These are phyloP conservation scores for Iberis amara DNA, from an alignment of 441 rosid genomes.

Conservation along the genomic window DNA sequence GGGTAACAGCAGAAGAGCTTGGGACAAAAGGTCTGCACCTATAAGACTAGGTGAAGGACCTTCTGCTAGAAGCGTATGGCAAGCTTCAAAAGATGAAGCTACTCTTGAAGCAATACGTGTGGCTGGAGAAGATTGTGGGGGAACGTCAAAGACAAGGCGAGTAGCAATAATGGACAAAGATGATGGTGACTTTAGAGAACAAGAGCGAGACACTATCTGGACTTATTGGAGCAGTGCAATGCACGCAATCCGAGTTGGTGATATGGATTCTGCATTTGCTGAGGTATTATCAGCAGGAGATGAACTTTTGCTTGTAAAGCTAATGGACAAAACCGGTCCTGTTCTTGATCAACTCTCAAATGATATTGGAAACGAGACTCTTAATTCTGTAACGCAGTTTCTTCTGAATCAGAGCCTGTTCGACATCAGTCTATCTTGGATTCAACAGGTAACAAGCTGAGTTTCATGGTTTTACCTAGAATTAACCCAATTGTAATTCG, in stretches of 20 bases:
- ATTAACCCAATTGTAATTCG: not conserved
- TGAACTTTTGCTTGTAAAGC: slow-evolving; percentile 80
- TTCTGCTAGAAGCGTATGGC: slow-evolving; percentile 97
- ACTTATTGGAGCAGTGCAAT: slow-evolving; percentile 79
- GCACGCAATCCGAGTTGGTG: slow-evolving; percentile 90
- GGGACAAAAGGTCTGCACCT: slow-evolving; percentile 77
- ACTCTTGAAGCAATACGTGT: slow-evolving; percentile 95
- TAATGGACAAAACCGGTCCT: slow-evolving; percentile 90
- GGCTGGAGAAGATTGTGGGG: slow-evolving; percentile 72
- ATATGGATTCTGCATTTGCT: slow-evolving; percentile 75
- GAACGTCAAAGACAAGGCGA: slow-evolving; percentile 39
- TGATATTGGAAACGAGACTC: slow-evolving; percentile 64
- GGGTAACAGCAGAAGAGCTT: slow-evolving; percentile 75
- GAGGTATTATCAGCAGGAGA: slow-evolving; percentile 73
- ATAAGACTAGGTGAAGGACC: slow-evolving; percentile 91
- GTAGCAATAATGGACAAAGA: slow-evolving; percentile 45
- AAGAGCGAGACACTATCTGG: slow-evolving; percentile 66
- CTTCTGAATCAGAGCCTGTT: slow-evolving; percentile 67
- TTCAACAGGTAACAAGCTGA: slow-evolving; percentile 64
- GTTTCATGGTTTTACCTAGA: no score
- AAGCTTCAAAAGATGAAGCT: slow-evolving; percentile 97
- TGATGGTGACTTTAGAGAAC: slow-evolving; percentile 50
- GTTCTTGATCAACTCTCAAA: slow-evolving; percentile 71
- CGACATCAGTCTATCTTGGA: slow-evolving; percentile 81
- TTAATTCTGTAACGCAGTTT: slow-evolving; percentile 65